phyloP scores from a whole-genome alignment of 495 filamentous ascomycete genomes.

The Penicillium simplicissimum region DNA sequence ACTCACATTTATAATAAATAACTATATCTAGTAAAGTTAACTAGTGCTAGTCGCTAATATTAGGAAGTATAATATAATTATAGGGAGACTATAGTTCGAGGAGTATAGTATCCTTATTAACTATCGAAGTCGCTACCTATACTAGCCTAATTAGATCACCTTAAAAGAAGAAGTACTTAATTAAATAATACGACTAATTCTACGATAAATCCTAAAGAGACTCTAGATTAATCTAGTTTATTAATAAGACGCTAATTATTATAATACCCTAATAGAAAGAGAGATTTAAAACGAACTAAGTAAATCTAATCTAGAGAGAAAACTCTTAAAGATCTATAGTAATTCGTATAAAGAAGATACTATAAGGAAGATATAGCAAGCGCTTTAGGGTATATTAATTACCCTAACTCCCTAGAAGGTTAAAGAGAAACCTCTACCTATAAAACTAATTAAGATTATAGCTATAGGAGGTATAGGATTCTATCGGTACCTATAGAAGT shows the following conservation, averaged over 20 bases:
- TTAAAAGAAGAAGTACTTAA: neutral
- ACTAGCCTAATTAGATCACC: neutral
- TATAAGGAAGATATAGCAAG: neutral
- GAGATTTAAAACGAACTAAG: neutral
- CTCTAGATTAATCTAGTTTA: neutral
- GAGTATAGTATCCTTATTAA: neutral
- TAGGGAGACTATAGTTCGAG: neutral
- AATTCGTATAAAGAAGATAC: neutral
- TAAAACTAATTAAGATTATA: neutral
- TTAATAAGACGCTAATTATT: neutral
- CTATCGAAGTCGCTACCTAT: neutral
- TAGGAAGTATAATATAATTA: neutral
- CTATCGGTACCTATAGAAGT: neutral
- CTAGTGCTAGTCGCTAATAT: neutral
- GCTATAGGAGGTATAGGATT: neutral
- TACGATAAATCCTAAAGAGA: neutral
- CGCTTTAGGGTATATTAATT: neutral
- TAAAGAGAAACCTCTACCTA: neutral
- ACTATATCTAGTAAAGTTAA: neutral
- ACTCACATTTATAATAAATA: too few species aligned
- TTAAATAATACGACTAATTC: neutral
- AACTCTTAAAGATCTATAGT: neutral
- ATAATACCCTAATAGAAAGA: neutral
- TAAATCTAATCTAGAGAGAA: too few species aligned
- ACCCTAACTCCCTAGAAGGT: too few species aligned